Evolutionary conservation across 345 rosid species (phyloP), one percentile per base, ranked within the genome.

Genomic region (Heritiera fomes): DNA sequence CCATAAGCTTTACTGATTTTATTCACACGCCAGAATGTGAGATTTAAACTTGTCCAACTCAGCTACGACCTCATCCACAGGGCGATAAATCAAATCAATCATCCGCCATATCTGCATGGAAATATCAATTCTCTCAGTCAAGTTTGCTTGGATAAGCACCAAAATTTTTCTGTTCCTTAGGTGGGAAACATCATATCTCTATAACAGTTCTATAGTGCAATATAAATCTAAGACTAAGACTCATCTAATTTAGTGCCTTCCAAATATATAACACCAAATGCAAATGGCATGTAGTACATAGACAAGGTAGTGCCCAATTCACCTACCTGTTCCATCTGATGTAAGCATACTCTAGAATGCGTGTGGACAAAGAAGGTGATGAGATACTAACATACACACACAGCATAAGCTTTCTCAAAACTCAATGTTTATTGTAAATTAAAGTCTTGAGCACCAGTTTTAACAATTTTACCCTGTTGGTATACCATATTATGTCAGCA

Each of bases 81-180:
- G 87, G 71, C 93, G 84, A 80, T 88, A 87, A 47, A 91, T 87
- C 80, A 89, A 73, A 79, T 91, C 95, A 9, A 87, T 80, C 91
- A 91, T 87, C 77, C 92, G 74, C 89, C 92, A 91, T 84, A 91
- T 89, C 94, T 91, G 91, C 89, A 75, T 1, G 8, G 34, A 61
- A 82, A 61, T 7, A 32, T 8, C 9, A 45, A 13, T 17, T 9
- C 6, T 18, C 65, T 58, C 34, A 50, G 65, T 49, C 10, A 14
- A 72, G 4, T 47, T 73, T 9, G 55, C 8, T 40, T 67, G 56
- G 28, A 67, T 28, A 47, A 18, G 58, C 52, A 56, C 38, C 9
- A 9, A 13, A 32, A 0, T 4, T n/a, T 20, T 45, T 12, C 9
- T 34, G 38, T 1, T 53, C 9, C 11, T 65, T 40, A 14, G n/a